Evolutionary conservation across 306 rosid species (phyloP).

Genomic region (Morella rubra): DNA sequence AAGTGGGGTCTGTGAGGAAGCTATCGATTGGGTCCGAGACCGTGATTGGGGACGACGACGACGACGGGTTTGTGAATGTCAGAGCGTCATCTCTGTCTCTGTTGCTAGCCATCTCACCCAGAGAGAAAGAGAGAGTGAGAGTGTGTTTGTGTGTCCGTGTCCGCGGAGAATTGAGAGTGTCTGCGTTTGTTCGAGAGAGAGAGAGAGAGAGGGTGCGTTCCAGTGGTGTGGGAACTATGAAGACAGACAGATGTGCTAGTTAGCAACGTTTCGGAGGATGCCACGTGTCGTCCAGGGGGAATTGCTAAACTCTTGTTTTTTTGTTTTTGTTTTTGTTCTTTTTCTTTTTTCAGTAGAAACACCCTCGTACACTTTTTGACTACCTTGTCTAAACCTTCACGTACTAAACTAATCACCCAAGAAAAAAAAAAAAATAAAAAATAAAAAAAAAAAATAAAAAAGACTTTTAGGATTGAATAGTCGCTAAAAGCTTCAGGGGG

Average conservation of each 20-base stretch:
- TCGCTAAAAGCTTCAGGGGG: too few species aligned
- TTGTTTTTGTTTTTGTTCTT: neutral
- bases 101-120: conserved; percentile 40
- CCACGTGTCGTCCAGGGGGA: conserved; percentile 29
- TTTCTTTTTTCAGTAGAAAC: neutral
- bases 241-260: neutral
- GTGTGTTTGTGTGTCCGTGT: neutral
- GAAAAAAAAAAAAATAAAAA: too few species aligned
- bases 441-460: too few species aligned
- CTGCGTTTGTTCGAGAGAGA: conserved; percentile 5
- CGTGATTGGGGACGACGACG: conserved; percentile 76
- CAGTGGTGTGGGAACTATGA: conserved; percentile 26
- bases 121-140: conserved; percentile 5
- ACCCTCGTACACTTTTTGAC: neutral
- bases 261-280: neutral
- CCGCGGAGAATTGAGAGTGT: neutral
- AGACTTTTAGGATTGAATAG: too few species aligned
- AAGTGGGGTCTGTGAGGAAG: conserved; percentile 67
- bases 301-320: neutral
- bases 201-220: conserved; percentile 13
- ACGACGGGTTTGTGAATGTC: conserved; percentile 61
- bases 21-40: conserved; percentile 75
- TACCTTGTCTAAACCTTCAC: too few species aligned
- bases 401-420: too few species aligned
- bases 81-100: conserved; percentile 71